Base-by-base conservation (phyloP, 768 basidiomycete genomes). In the Glaciozyma antarctica region DNA sequence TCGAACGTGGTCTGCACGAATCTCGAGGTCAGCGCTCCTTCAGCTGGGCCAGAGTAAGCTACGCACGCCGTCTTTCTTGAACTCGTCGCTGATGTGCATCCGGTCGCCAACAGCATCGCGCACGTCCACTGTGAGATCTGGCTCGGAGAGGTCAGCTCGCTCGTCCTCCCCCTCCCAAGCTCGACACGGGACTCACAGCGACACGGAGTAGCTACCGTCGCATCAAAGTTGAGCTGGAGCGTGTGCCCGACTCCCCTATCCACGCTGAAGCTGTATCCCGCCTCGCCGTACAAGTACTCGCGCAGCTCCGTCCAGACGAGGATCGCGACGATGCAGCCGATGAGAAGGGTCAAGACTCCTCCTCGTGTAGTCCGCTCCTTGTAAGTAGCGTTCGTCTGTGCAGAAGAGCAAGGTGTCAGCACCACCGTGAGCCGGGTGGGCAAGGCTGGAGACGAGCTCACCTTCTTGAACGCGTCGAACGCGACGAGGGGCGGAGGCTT, bases 81-180 rank as follows among this genome's bases (percentile, higher is more conserved):
- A 84, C 30, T 84, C 84, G 66, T 83, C 81, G 72, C 84, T 91
- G 64, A 98, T 81, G 75, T 86, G 88, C 41, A 99, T 74, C 49
- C 94, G 81, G 75, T 99, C 94, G 3, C 94, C 94, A n/a, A 95
- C 82, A 0, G 88, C 88, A 75, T 99, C 94, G 64, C 92, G 81
- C 66, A 99, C 75, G 75, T 98, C 94, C 30, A 97, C 87, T 57
- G 84, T 86, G 58, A 98, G 79, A 74, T 81, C 93, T 97, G 68
- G 15, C 22, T 15, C 9, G 21, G 32, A 41, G 43, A 17, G 19
- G 26, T 19, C 53, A 48, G 38, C 56, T 38, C 41, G 30, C 47
- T 30, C 45, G 38, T 15, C 51, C 43, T 32, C 30, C 16, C 32
- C 30, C 16, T 26, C 22, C 32, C 8, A 30, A n/a, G 15, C 26